Base-by-base conservation (phyloP, 345 rosid species). In the Eutrema japonicum region DNA sequence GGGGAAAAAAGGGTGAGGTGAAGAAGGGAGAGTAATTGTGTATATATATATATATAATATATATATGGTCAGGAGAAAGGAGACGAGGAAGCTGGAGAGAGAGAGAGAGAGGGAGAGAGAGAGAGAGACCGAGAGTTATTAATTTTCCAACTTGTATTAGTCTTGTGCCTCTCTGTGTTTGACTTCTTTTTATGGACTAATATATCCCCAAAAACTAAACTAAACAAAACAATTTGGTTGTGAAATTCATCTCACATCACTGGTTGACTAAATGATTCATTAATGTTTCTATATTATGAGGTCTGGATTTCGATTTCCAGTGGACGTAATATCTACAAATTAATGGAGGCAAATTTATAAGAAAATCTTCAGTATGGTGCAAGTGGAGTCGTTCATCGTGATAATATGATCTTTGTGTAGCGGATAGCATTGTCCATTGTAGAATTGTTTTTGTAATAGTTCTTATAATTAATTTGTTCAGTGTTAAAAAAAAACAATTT, bases 21-120 rank as follows among this genome's bases (percentile, higher is more conserved):
- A 52, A n/a, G 45, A 53, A 38, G 50, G 58, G 60, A 58, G 71
- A 37, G 65, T 11, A 48, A 40, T 46, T 16, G 60, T 49, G n/a
- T 61, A 35, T 74, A 73, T 65, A 51, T 36, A 57, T 4, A 71
- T 5, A 49, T n/a, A n/a, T 18, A 18, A 18, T 18, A 0, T 22
- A 22, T 2, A 33, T 18, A 18, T 18, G 22, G 36, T 4, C 5
- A 32, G 35, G 35, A 32, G 35, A 32, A 40, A 47, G 54, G 14
- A 43, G 64, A 45, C 30, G 77, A 72, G 10, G 71, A 45, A 48
- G 64, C 10, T 46, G 16, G 38, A 73, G 12, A 74, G 60, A 22
- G 2, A 74, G 72, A 18, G 22, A 22, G 26, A 74, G 72, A n/a
- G n/a, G 16, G 38, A 73, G 12, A 74, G 60, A 22, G 2, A 74